Evolutionary conservation across 495 filamentous ascomycete genomes (phyloP), one percentile per base, ranked within the genome.

Genomic region (Cercophora newfieldiana): DNA sequence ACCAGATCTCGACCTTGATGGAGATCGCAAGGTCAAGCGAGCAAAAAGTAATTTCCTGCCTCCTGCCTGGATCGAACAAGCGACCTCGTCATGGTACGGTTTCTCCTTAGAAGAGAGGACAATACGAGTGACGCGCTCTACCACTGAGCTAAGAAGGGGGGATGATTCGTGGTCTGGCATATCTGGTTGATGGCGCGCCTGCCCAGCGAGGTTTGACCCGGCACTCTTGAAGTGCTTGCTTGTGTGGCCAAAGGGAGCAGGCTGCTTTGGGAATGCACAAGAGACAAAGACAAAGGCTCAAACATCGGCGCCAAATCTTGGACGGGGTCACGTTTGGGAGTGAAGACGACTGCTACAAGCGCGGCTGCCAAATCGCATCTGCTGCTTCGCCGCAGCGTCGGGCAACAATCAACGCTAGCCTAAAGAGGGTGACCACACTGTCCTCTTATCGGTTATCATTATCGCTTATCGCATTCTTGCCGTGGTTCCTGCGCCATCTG

Each of bases 41-140:
- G 19, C 26, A 22, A 47, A 60, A 60, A 18, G 24, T 33, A 47
- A 47, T 3, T 24, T 1, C 21, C 0, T 60, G 57, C 57, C 57
- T 24, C 29, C 57, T 60, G 30, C 57, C 57, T 60, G 57, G 57
- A 60, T 60, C 57, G 57, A 60, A 60, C 57, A 60, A 60, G 57
- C 57, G 57, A 60, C 57, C 19, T 60, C 57, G 33, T 37, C 57
- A 60, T 60, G 1, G 50, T 26, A 53, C 8, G 18, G 2, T 14
- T 16, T 5, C 4, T 33, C 18, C 10, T 44, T 2, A 16, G 18
- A 44, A 2, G 37, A 22, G 16, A 24, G 21, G 5, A n/a, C n/a
- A 26, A 22, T 60, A 60, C 57, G 57, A 60, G 57, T 60, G 57
- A 37, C 33, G 57, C 57, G 31, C 57, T 60, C 57, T 60, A 60